Percentiles rank a stretch among this genome's conserved stretches.
Evolutionary conservation across 2,329 filamentous ascomycete species (phyloP).

Genomic region (Arthroderma uncinatum): DNA sequence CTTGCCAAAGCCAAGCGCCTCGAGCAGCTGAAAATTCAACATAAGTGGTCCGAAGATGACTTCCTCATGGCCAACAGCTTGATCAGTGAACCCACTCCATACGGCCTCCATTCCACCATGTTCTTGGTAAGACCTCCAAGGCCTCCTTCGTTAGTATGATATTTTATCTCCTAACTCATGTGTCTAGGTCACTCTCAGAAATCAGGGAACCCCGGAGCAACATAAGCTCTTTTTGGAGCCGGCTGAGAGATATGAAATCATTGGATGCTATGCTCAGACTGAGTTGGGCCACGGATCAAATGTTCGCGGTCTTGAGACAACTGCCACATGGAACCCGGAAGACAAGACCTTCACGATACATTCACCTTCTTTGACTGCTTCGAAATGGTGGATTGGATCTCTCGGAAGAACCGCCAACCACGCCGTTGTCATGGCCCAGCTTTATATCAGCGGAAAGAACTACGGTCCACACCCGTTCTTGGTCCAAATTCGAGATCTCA

Average conservation of each 20-base stretch:
- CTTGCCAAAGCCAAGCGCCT: constrained; percentile 61
- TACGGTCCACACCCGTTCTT: constrained; percentile 70
- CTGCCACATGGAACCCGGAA: constrained; percentile 59
- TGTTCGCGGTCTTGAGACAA: constrained; percentile 60
- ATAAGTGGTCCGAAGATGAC: constrained; percentile 58
- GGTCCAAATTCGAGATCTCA: constrained; percentile 59
- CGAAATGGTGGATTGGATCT: constrained; percentile 79
- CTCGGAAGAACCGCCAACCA: constrained; percentile 65
- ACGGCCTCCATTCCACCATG: constrained; percentile 61
- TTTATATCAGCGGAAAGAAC: constrained; percentile 55
- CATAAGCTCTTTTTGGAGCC: constrained; percentile 60
- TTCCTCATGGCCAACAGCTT: constrained; percentile 54
- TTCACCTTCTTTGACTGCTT: constrained; percentile 61
- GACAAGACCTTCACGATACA: constrained; percentile 67
- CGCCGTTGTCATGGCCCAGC: constrained; percentile 67
- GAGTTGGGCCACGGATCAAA: constrained; percentile 71
- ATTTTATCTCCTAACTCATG: background rate
- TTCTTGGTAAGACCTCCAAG: constrained; percentile 43
- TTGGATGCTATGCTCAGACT: constrained; percentile 72
- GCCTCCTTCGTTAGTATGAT: background rate
- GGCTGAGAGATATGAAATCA: constrained; percentile 58
- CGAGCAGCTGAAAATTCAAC: constrained; percentile 52
- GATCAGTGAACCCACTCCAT: constrained; percentile 62
- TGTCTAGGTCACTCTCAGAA: constrained; percentile 51
- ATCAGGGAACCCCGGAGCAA: constrained; percentile 63